Conservation (phyloP, 192 early-diverging fungal genomes). For the Podila verticillata region DNA sequence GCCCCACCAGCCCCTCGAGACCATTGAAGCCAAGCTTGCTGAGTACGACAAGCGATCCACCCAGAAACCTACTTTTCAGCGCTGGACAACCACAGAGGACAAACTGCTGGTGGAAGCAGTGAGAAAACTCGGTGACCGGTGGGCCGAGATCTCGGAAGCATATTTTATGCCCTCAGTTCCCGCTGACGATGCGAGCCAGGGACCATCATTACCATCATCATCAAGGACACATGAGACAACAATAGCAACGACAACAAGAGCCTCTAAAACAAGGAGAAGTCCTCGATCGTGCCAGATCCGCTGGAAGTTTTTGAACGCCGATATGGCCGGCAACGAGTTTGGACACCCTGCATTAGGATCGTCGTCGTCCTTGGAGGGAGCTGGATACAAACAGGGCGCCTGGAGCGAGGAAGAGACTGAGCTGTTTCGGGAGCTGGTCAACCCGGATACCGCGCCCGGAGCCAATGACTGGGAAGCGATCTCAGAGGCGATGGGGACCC, state of each 20-base stretch:
- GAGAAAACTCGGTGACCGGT: constrained; percentile 1
- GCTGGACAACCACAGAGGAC: constrained; percentile 31
- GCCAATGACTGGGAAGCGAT: constrained; percentile 35
- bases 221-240: neutral
- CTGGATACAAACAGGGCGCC: constrained; percentile 8
- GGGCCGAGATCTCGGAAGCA: constrained; percentile 12
- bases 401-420: constrained; percentile 29
- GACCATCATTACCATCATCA: neutral
- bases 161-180: constrained; percentile 5
- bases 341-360: neutral
- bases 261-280: constrained; percentile 10
- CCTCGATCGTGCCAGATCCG: constrained; percentile 35
- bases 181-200: neutral
- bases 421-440: constrained; percentile 23
- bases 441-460: neutral
- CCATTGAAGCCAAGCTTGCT: constrained; percentile 6
- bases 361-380: neutral
- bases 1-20: constrained; percentile 20
- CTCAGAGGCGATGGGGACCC: constrained; percentile 21
- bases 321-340: neutral
- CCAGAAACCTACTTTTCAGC: constrained; percentile 26
- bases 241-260: neutral
- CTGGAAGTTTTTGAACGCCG: constrained; percentile 21
- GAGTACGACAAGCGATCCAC: neutral
- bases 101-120: constrained; percentile 4